Conservation (phyloP, 176 grass and related monocot genomes). For the Zea luxurians region DNA sequence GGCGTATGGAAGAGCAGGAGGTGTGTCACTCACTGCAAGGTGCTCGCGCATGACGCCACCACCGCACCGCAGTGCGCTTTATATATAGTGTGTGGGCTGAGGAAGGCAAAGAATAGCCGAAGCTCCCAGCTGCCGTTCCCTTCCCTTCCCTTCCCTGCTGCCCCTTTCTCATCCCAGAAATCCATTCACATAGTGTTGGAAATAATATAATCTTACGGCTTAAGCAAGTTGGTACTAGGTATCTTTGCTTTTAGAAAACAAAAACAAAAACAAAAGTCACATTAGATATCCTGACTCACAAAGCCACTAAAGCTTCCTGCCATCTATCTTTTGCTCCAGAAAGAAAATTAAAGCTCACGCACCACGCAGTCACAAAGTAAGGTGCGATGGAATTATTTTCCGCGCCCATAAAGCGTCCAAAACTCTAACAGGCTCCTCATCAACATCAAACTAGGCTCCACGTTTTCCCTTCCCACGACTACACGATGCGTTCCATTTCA, state of each 20-base stretch:
- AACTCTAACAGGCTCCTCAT: background rate
- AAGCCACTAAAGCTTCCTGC: background rate
- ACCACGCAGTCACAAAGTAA: background rate
- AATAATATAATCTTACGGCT: background rate
- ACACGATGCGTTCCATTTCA: background rate
- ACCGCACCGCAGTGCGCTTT: background rate
- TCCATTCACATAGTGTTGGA: background rate
- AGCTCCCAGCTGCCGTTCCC: background rate
- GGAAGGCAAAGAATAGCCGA: background rate
- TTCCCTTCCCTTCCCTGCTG: background rate
- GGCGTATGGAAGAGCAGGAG: background rate
- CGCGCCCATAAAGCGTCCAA: background rate
- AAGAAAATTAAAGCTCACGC: background rate
- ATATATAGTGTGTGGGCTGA: background rate
- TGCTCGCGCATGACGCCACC: background rate
- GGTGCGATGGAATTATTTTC: background rate
- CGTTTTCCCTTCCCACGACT: background rate
- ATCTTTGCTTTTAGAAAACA: conserved; percentile 13
- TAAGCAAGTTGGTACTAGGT: conserved; percentile 6
- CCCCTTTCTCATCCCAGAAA: background rate
- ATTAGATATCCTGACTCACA: background rate
- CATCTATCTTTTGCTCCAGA: background rate
- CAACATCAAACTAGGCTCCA: background rate
- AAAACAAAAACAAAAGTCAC: background rate
- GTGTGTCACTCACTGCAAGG: background rate